Conservation (phyloP, 2,329 filamentous ascomycete genomes). For the Xylaria sp. region DNA sequence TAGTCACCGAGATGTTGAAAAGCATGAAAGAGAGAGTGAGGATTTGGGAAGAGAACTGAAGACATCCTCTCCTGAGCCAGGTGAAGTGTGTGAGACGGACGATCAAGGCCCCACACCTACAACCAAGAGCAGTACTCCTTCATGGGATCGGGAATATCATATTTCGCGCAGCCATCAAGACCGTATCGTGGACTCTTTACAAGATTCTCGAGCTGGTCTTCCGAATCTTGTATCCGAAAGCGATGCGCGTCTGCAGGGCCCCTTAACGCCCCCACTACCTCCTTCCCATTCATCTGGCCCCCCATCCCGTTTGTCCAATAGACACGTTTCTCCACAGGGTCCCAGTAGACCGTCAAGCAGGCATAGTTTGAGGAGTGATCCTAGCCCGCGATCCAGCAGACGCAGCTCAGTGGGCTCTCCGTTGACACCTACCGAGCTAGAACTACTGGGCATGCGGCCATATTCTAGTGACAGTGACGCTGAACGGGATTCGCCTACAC, state of each 20-base stretch:
- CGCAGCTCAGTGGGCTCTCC: slow-evolving; percentile 42
- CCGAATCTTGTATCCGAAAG: neutral
- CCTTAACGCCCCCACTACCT: slow-evolving; percentile 27
- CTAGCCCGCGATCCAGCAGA: slow-evolving; percentile 29
- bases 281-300: slow-evolving; percentile 5
- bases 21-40: slow-evolving; percentile 11
- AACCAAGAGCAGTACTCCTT: slow-evolving; percentile 22
- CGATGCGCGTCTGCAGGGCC: neutral
- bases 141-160: slow-evolving; percentile 20
- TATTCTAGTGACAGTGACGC: slow-evolving; percentile 41
- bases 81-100: slow-evolving; percentile 41
- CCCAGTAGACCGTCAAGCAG: slow-evolving; percentile 34
- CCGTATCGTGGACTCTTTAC: slow-evolving; percentile 1
- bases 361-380: slow-evolving; percentile 27
- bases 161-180: neutral
- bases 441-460: slow-evolving; percentile 46
- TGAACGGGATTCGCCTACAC: slow-evolving; percentile 39
- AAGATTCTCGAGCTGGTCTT: neutral
- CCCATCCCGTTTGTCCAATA: slow-evolving; percentile 18
- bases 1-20: slow-evolving; percentile 12
- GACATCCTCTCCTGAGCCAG: slow-evolving; percentile 44
- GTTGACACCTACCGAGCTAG: slow-evolving; percentile 47
- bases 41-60: slow-evolving; percentile 36
- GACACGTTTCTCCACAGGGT: slow-evolving; percentile 19
- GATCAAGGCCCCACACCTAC: slow-evolving; percentile 24